Evolutionary conservation across 2,329 filamentous ascomycete species (phyloP), one percentile per base, ranked within the genome.

Genomic region (Aspergillus proliferans): DNA sequence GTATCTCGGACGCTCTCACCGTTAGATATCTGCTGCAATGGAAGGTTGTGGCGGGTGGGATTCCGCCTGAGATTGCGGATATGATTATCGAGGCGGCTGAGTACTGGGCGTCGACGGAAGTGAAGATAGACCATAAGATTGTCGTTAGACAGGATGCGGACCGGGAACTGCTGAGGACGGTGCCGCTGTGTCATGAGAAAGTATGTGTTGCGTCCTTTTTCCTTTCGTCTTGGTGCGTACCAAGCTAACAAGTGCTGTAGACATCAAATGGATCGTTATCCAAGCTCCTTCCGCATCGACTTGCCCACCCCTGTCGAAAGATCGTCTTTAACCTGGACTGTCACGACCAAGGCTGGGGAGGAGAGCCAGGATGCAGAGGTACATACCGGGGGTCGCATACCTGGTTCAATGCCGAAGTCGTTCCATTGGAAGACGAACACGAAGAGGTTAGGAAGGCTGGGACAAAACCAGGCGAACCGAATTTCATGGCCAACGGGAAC

Each of bases 21-120:
- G 61, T 65, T 2, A 61, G 66, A 24, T 53, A 61, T 52, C 28
- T 70, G 0, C 50, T 71, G 21, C 59, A 57, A 41, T 63, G 60
- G 59, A 66, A 61, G 50, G 47, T 55, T 41, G 30, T 55, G 6
- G 34, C 45, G 4, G 53, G 51, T 15, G 54, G 58, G 8, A 50
- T 71, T 1, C 69, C 69, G 0, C 49, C 53, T n/a, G 69, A 71
- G 45, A 57, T 71, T 28, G 57, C 70, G 22, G 69, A 71, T 58
- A 54, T 68, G 52, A 71, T 71, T 39, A 48, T 71, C 30, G 69
- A 71, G 51, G 58, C 57, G 24, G 69, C 68, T 1, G 69, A 67
- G 46, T 67, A 67, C 46, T 67, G 65, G 65, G 55, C 62, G 1
- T 66, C 63, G 7, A 49, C 46, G 3, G 56, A 59, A 45, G 41